A percentile compares a stretch with the other conserved stretches of the same genome.
phyloP scores from a whole-genome alignment of 2,329 filamentous ascomycete genomes.

The Coniochaeta prunicola region DNA sequence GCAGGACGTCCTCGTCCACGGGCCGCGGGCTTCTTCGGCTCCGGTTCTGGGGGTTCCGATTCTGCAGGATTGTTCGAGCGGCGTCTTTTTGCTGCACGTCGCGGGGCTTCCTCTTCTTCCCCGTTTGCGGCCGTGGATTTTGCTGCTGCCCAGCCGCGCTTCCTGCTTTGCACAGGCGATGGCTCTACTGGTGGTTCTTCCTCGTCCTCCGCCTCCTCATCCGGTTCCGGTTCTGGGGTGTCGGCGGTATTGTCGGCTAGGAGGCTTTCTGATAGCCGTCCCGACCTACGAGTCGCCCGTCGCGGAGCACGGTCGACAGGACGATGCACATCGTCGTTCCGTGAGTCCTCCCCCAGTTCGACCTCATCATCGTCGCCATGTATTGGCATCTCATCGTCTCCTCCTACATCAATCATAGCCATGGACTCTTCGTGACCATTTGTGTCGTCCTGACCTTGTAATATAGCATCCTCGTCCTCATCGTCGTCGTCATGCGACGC shows the following conservation, averaged over 20 bases:
- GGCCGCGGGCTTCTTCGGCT: not conserved
- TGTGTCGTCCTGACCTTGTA: conserved; percentile 15
- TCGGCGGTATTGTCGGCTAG: not conserved
- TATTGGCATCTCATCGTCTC: conserved; percentile 16
- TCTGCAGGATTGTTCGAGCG: conserved; percentile 11
- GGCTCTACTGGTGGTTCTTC: conserved; percentile 4
- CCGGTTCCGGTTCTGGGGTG: not conserved
- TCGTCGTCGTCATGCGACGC: conserved; percentile 21
- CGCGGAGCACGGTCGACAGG: not conserved
- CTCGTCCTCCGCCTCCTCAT: conserved; percentile 3
- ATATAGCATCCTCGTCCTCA: conserved; percentile 16
- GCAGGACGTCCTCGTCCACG: not conserved
- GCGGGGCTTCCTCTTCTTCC: conserved; percentile 13
- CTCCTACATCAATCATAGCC: conserved; percentile 27
- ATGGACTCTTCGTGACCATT: conserved; percentile 31
- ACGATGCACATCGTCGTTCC: not conserved
- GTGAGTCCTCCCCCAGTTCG: conserved; percentile 16
- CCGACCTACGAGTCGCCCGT: not conserved
- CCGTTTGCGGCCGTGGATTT: conserved; percentile 17
- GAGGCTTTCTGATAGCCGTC: not conserved
- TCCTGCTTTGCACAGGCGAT: conserved; percentile 6
- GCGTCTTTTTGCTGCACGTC: conserved; percentile 3
- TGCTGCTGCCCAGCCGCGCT: conserved; percentile 8
- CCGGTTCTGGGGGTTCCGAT: conserved; percentile 2
- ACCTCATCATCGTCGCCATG: conserved; percentile 10